Conservation (phyloP, 140 eudicot species). For the Oenanthe javanica region DNA sequence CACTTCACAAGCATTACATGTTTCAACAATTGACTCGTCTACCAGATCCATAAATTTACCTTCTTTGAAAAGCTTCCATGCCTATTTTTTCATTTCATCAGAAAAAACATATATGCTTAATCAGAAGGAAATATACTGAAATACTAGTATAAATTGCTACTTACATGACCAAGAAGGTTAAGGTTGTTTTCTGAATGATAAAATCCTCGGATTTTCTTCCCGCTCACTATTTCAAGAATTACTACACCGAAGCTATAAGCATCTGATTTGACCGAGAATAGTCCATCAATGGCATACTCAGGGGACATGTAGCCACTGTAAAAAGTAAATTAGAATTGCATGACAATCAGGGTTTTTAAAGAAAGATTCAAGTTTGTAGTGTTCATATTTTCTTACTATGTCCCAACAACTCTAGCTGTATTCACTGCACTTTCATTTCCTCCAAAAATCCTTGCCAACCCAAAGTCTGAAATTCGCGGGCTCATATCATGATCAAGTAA, state of each 20-base stretch:
- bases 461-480: constrained; percentile 7
- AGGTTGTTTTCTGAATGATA: not conserved
- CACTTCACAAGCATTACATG: not conserved
- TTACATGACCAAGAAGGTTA: constrained; percentile 1
- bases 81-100: not conserved
- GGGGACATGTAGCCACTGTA: constrained; percentile 6
- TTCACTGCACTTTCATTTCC: constrained; percentile 3
- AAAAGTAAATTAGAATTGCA: not conserved
- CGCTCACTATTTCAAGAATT: not conserved
- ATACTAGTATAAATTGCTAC: not conserved
- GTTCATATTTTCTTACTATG: not conserved
- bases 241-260: not conserved
- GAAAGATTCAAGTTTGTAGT: not conserved
- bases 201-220: not conserved
- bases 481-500: constrained; percentile 1
- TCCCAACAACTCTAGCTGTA: constrained; percentile 6
- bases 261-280: constrained; percentile 4
- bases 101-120: no score
- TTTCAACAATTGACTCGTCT: not conserved
- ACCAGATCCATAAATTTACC: not conserved
- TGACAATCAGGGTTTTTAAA: no score
- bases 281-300: constrained; percentile 6
- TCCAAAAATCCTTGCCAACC: constrained; percentile 6
- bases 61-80: constrained; percentile 5
- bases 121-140: no score